phyloP scores from a whole-genome alignment of 345 rosid species.

The Murraya koenigii region DNA sequence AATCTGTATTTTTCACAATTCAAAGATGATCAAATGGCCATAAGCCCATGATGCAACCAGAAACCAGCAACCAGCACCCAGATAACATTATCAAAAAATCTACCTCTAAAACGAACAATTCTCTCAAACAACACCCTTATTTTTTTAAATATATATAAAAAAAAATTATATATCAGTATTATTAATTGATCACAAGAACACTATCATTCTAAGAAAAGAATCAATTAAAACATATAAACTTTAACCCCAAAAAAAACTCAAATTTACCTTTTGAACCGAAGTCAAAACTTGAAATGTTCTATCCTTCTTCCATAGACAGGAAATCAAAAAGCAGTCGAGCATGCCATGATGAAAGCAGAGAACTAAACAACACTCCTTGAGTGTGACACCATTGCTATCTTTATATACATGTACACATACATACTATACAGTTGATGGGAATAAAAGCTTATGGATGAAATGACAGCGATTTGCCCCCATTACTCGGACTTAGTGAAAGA shows the following conservation, averaged over 20 bases:
- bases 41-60: neutral
- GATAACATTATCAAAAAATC: neutral
- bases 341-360: neutral
- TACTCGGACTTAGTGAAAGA: neutral
- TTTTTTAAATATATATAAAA: too few relatives aligned
- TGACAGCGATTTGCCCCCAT: neutral
- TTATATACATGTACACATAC: neutral
- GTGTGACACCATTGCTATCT: neutral
- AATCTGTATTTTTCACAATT: neutral
- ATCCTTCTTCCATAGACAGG: neutral
- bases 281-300: neutral
- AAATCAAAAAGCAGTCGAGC: neutral
- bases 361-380: neutral
- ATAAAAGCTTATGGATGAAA: neutral
- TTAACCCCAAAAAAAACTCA: neutral
- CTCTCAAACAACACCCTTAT: neutral
- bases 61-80: neutral
- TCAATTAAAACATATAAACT: neutral
- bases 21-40: neutral
- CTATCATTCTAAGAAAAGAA: neutral
- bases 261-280: neutral
- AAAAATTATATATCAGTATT: neutral
- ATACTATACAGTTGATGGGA: neutral
- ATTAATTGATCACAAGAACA: neutral
- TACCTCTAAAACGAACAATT: neutral